Evolutionary conservation across 169 alveolate species (phyloP), one percentile per base, ranked within the genome.

Genomic region (Plasmodium vivax): DNA sequence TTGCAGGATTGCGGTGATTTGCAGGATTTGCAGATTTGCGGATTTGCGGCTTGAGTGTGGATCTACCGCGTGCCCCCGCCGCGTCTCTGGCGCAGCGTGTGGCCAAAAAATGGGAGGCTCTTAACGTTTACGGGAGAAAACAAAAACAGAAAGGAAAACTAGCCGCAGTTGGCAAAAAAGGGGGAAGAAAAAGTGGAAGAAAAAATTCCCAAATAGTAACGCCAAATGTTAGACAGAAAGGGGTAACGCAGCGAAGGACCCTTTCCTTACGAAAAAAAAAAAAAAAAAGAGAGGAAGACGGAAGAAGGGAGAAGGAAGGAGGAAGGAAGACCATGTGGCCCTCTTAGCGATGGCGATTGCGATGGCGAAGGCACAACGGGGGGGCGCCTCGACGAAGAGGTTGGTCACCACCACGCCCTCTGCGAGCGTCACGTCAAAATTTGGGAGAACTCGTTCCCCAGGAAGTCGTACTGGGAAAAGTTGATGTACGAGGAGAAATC

Each of bases 401-500:
- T 19, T 77, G 30, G 30, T 32, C 45, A 10, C 84, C 84, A 36
- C 38, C 41, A 2, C 41, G 41, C 19, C 2, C 16, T 2, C 77
- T 1, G 12, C 77, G 9, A 9, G 34, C 8, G n/a, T n/a, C 8
- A 68, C 27, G 27, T 9, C 77, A 68, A 27, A 68, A 87, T 74
- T 43, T 90, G 94, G 14, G 94, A 90, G 62, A 90, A 90, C 16
- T 90, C 94, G 30, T 90, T 90, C 83, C 94, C 92, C 54, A 90
- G 43, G 45, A 90, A 90, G 38, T 90, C 94, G 77, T 45, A 90
- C 30, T 90, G 88, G 16, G 92, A 58, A 71, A 90, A 81, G 75
- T 80, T 90, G 3, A 90, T 27, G 41, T 81, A 90, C 36, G 94
- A 80, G 2, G 92, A 43, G 3, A 90, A 34, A 47, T 90, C 94